Evolutionary conservation across 2,329 filamentous ascomycete genomes (phyloP).

Genomic region (Fusarium sp.): DNA sequence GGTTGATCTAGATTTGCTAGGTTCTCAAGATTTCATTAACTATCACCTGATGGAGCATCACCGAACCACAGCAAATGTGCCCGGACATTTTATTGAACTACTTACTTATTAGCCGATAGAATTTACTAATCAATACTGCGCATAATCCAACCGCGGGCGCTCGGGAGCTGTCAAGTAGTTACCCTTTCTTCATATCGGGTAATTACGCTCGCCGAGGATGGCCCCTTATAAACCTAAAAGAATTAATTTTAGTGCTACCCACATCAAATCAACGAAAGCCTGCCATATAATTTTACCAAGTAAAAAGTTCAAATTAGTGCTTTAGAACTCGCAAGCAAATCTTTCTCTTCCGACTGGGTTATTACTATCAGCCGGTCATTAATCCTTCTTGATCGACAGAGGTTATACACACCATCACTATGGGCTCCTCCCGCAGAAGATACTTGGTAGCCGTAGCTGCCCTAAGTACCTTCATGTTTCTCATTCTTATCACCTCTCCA

Average conservation of each 20-base stretch:
- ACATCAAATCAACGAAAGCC: conserved; percentile 40
- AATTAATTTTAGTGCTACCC: no score
- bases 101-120: background rate
- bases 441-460: background rate
- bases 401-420: background rate
- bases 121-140: background rate
- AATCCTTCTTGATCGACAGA: background rate
- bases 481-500: background rate
- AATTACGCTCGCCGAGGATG: no score
- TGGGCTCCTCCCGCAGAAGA: background rate
- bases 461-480: background rate
- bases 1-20: background rate
- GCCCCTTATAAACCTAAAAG: no score
- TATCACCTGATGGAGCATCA: background rate
- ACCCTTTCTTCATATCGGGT: no score
- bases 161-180: background rate
- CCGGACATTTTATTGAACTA: background rate
- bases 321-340: background rate
- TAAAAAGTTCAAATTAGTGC: conserved; percentile 50
- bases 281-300: conserved; percentile 49
- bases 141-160: background rate
- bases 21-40: background rate
- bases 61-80: background rate
- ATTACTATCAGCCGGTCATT: background rate
- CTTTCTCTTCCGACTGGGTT: background rate